phyloP scores from a whole-genome alignment of 257 asterid species.

The Salvia rosmarinus region DNA sequence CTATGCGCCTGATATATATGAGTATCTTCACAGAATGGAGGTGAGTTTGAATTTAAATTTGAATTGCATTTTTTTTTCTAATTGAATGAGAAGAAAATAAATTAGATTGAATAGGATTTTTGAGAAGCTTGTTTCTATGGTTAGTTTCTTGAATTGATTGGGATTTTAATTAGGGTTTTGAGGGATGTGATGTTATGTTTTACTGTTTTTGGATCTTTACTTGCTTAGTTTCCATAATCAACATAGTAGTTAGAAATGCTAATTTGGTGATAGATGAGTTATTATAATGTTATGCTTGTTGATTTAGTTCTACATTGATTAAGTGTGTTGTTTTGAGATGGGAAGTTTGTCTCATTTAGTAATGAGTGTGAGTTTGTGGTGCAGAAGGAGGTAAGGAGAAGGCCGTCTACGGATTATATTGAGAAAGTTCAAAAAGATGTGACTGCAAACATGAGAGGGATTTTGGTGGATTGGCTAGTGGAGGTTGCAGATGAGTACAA shows the following conservation, averaged over 20 bases:
- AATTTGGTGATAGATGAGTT: not conserved
- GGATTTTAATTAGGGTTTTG: not conserved
- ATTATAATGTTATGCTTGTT: not conserved
- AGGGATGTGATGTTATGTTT: not conserved
- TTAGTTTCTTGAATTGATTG: not conserved
- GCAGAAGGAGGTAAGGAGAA: conserved; percentile 50
- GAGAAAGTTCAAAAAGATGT: conserved; percentile 71
- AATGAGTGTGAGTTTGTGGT: not conserved
- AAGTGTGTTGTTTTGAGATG: not conserved
- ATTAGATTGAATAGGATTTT: conserved; percentile 2
- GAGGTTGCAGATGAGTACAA: conserved; percentile 80
- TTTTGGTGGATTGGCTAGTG: conserved; percentile 86
- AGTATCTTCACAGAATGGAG: conserved; percentile 81
- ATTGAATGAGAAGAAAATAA: not conserved
- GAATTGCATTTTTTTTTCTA: not conserved
- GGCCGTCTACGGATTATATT: conserved; percentile 62
- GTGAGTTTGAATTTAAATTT: conserved; percentile 36
- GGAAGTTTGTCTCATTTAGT: too few species aligned
- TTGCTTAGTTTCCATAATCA: not conserved
- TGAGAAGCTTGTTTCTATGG: not conserved
- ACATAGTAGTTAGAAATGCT: not conserved
- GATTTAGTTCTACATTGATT: not conserved
- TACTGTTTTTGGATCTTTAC: not conserved
- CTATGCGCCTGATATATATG: conserved; percentile 70
- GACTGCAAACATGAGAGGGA: conserved; percentile 74